Conservation (phyloP, 164 flowering plant genomes). For the Pachysandra terminalis region DNA sequence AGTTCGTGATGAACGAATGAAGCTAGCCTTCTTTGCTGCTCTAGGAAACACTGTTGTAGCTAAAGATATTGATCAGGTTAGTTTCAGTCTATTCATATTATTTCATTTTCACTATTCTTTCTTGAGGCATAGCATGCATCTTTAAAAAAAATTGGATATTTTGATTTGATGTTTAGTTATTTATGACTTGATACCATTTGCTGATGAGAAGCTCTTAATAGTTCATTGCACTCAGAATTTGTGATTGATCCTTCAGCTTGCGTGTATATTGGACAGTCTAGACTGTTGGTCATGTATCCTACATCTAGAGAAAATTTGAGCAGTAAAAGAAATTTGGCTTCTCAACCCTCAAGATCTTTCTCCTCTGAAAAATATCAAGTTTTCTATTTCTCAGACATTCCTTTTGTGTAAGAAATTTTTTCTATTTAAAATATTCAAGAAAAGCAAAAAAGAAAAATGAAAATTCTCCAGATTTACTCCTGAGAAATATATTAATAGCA, state of each 20-base stretch:
- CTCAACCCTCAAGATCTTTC: too few species aligned
- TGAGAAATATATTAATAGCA: too few species aligned
- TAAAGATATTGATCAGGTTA: conserved; percentile 86
- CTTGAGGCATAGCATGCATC: neutral
- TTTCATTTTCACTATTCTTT: neutral
- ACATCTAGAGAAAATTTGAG: neutral
- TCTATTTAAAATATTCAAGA: too few species aligned
- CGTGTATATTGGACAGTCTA: neutral
- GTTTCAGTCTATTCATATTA: conserved; percentile 1
- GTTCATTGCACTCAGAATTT: neutral
- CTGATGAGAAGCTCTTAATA: neutral
- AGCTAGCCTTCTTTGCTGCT: conserved; percentile 84
- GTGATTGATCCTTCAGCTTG: neutral
- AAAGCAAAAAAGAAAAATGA: too few species aligned
- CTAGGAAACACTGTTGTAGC: conserved; percentile 88
- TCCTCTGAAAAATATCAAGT: too few species aligned
- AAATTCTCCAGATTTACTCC: too few species aligned
- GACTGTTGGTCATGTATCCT: neutral
- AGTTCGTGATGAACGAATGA: conserved; percentile 83
- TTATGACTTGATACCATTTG: neutral
- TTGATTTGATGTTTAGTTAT: too few species aligned
- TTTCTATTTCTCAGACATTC: too few species aligned
- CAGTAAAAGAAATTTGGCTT: too few species aligned
- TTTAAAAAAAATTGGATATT: too few species aligned
- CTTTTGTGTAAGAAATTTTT: too few species aligned